Evolutionary conservation across 805 yeast species (phyloP), one percentile per base, ranked within the genome.

Genomic region (Zygosaccharomyces lentus): DNA sequence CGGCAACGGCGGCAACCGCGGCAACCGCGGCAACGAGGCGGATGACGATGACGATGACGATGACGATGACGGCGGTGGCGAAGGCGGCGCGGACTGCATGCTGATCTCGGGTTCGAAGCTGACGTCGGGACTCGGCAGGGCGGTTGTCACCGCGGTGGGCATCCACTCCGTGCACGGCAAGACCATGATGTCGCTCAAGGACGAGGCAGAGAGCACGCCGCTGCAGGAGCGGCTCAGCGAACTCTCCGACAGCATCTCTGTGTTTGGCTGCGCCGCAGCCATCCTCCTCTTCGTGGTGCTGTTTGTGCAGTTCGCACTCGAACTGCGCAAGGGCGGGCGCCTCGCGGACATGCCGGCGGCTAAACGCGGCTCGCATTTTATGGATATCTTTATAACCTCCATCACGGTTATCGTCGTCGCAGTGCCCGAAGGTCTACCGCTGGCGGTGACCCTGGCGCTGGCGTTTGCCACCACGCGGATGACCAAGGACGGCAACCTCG

Each of bases 391-490:
- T 49, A 93, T 93, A 59, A 87, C 93, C 19, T 84, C 98, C 1
- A 85, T 93, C 49, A 89, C 99, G 0, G 77, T 93, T 56, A 81
- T 93, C 24, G 99, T 91, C 12, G 99, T 93, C 41, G 99, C 99
- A 0, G 96, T 93, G n/a, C 99, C 99, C 2, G 99, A 93, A 69
- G 99, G 99, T 51, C 76, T 93, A 47, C 99, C 99, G 1, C 73
- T 93, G 46, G 99, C 99, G 2, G 99, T 93, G 13, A 93, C 99
- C 1, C 74, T 93, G 38, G 96, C 99, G 0, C 73, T 93, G 54
- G 99, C 99, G 0, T 93, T 93, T 72, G 99, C 99, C 2, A 93
- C 99, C 2, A 90, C 96, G 8, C 78, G 98, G 67, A 93, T 93
- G 99, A 89, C 96, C 16, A 85, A 86, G 64, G 96, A 93, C 65